A percentile compares a stretch with the other conserved stretches of the same genome.
Evolutionary conservation across 768 basidiomycete genomes (phyloP).

Genomic region (Phylloporus scabripes): DNA sequence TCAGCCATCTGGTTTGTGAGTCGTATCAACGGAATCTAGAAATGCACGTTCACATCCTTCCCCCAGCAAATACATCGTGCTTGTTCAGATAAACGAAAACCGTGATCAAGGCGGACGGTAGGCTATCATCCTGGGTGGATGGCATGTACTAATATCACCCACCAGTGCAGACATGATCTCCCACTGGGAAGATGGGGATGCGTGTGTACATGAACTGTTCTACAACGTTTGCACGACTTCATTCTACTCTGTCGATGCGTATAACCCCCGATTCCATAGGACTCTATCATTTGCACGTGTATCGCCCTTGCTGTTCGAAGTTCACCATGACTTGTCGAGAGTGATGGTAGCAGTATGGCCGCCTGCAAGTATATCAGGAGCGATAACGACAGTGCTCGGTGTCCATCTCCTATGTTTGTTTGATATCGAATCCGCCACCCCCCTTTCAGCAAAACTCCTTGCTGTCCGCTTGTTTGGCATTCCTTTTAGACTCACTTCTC

Average conservation of each 20-base stretch:
- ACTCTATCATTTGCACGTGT: slow-evolving; percentile 63
- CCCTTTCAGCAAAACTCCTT: slow-evolving; percentile 8
- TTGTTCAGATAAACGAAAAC: slow-evolving; percentile 83
- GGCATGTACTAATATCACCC: slow-evolving; percentile 5
- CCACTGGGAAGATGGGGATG: slow-evolving; percentile 86
- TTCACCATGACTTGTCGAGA: slow-evolving; percentile 22
- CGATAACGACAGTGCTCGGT: slow-evolving; percentile 16
- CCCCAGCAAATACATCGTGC: slow-evolving; percentile 77
- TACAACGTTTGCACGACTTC: slow-evolving; percentile 53
- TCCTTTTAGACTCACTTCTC: slow-evolving; percentile 18
- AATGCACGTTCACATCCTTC: slow-evolving; percentile 14
- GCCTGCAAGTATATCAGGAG: slow-evolving; percentile 16
- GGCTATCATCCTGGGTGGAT: slow-evolving; percentile 18
- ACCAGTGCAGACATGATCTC: slow-evolving; percentile 72
- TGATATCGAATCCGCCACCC: slow-evolving; percentile 14
- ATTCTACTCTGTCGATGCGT: slow-evolving; percentile 6
- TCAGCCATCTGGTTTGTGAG: slow-evolving; percentile 78
- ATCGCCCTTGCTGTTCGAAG: slow-evolving; percentile 58
- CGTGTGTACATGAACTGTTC: slow-evolving; percentile 72
- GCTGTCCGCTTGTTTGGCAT: slow-evolving; percentile 12
- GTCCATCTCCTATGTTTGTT: slow-evolving; percentile 18
- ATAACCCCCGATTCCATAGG: slow-evolving; percentile 39
- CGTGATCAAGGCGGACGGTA: slow-evolving; percentile 81
- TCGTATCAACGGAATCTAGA: slow-evolving; percentile 12
- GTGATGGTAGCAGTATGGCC: slow-evolving; percentile 23